Base-by-base conservation (phyloP, 768 basidiomycete species). In the Tricholoma matsutake region DNA sequence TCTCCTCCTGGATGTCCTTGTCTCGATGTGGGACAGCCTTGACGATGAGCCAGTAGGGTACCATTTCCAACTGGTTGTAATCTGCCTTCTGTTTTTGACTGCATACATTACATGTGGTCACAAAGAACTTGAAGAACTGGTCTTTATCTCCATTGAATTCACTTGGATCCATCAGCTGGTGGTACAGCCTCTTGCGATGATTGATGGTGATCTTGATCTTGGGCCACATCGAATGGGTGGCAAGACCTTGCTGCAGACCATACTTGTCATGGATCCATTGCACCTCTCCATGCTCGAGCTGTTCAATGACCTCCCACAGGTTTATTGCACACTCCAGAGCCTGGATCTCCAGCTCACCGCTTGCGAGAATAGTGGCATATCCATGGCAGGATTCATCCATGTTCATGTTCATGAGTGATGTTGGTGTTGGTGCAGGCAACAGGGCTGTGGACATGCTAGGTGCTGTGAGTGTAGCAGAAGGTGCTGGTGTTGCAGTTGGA, bases 161-260 rank as follows among this genome's bases (percentile, higher is more conserved):
- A 29, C 29, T 2, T 22, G 28, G 43, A 10, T 57, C 25, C 25
- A 47, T 49, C 6, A 57, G 56, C 43, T 57, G 43, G 35, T n/a
- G 7, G 43, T 25, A 28, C 7, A 57, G 41, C 25, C 41, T 43
- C 31, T 57, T 37, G 6, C 25, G 43, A 47, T 25, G 43, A 22
- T 57, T 57, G 28, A 57, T 31, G 14, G 43, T 57, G 43, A 57
- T 43, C 43, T 47, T 57, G 22, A 57, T 57, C 10, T 32, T 41
- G 4, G 56, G 56, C 56, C 56, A 47, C 56, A 57, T 25, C 14
- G 28, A 22, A 29, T 57, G 41, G 41, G 56, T 20, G 9, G 56
- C 4, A 2, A 20, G 56, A 8, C 43, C 41, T 31, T 47, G 35
- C 43, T 57, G 22, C n/a, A 43, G 43, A 16, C 56, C 56, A 32